Percentiles rank a stretch among this genome's conserved stretches.
Conservation (phyloP, 306 rosid genomes). For the Quercus alba region DNA sequence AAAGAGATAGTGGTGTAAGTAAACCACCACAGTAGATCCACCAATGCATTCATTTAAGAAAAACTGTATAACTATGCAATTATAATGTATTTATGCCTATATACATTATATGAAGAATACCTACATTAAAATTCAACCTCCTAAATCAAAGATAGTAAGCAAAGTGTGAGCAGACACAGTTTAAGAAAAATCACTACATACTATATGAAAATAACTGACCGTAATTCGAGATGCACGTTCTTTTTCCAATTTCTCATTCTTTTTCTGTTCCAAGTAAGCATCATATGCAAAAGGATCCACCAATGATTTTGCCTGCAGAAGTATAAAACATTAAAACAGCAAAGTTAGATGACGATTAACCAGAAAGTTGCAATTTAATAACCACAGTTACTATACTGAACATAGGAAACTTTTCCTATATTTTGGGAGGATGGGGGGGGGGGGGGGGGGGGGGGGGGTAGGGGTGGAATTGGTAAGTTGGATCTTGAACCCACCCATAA, state of each 20-base stretch:
- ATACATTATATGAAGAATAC: too few relatives aligned
- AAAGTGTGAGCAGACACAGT: background rate
- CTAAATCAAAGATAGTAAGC: background rate
- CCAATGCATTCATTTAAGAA: background rate
- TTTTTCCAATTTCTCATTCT: conserved; percentile 66
- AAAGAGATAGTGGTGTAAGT: background rate
- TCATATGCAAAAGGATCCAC: conserved; percentile 65
- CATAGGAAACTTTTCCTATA: background rate
- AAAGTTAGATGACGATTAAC: conserved; percentile 1
- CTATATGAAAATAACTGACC: conserved; percentile 31
- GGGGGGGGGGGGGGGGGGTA: too few relatives aligned
- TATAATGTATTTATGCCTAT: background rate
- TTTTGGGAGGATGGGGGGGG: background rate
- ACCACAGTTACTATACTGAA: background rate
- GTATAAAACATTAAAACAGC: conserved; percentile 10
- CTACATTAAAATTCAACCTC: too few relatives aligned
- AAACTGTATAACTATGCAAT: background rate
- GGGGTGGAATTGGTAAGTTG: background rate
- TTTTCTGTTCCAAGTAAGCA: conserved; percentile 57
- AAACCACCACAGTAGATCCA: background rate
- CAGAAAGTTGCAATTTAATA: conserved; percentile 12
- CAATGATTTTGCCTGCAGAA: conserved; percentile 73
- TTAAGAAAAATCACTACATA: conserved; percentile 2
- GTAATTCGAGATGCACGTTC: conserved; percentile 80
- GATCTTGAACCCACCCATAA: background rate